Conservation (phyloP, 139 green algal genomes). For the Coelastrella sp. region DNA sequence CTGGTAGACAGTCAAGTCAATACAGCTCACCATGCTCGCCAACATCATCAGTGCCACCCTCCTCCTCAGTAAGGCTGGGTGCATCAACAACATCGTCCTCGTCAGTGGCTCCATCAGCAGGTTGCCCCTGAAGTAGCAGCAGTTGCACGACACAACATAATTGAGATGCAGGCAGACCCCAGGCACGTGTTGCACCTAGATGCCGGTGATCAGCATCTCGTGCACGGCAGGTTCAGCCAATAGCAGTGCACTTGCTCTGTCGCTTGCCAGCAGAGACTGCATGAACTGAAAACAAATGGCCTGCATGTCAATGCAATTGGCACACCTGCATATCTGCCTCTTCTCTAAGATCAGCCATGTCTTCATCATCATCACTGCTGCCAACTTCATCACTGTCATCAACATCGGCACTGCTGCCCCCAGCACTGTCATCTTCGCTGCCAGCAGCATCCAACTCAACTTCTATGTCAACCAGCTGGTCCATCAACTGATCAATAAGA, state of each 20-base stretch:
- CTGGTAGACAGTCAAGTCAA: not conserved
- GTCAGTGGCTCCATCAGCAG: not conserved
- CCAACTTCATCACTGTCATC: not conserved
- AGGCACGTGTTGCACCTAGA: too few relatives aligned
- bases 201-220: not conserved
- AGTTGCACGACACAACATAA: too few relatives aligned
- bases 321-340: too few relatives aligned
- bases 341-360: slow-evolving; percentile 20
- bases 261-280: too few relatives aligned
- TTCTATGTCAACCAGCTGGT: slow-evolving; percentile 55
- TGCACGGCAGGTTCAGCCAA: not conserved
- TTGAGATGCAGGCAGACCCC: too few relatives aligned
- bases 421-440: slow-evolving; percentile 54
- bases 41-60: not conserved
- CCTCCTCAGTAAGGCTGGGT: slow-evolving; percentile 33
- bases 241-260: too few relatives aligned
- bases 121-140: too few relatives aligned
- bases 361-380: slow-evolving; percentile 25
- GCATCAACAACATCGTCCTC: slow-evolving; percentile 3
- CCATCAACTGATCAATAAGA: slow-evolving; percentile 29
- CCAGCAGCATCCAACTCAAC: slow-evolving; percentile 53
- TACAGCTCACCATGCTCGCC: not conserved
- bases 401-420: slow-evolving; percentile 34
- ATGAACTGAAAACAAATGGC: too few relatives aligned
- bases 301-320: too few relatives aligned